A percentile compares a stretch with the other conserved stretches of the same genome.
Conservation (phyloP, 129 eudicot genomes). For the Helianthus tuberosus region DNA sequence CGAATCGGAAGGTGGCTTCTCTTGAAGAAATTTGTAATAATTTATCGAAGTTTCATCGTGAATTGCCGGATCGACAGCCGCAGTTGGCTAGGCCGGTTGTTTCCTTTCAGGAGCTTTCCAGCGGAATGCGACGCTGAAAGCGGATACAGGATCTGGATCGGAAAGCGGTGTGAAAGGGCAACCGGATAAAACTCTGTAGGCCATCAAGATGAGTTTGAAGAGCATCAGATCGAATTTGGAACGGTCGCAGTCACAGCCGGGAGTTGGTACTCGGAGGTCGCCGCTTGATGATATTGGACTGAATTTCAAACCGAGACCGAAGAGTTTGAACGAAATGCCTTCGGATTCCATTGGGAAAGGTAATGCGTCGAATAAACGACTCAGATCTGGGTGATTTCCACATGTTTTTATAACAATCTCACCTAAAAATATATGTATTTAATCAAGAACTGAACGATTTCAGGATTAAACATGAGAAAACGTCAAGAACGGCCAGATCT, state of each 20-base stretch:
- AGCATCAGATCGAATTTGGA: not conserved
- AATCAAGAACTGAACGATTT: too few species aligned
- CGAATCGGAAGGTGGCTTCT: constrained; percentile 22
- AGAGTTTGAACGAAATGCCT: not conserved
- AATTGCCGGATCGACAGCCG: constrained; percentile 34
- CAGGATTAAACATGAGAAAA: too few species aligned
- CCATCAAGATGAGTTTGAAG: constrained; percentile 41
- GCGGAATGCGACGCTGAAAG: not conserved
- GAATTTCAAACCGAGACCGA: constrained; percentile 29
- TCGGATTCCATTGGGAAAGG: constrained; percentile 16
- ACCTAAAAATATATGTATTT: too few species aligned
- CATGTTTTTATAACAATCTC: too few species aligned
- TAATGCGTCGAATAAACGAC: too few species aligned
- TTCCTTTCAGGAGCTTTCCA: constrained; percentile 48
- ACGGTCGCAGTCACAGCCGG: not conserved
- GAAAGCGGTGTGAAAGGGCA: not conserved
- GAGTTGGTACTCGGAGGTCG: too few species aligned
- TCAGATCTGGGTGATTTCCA: too few species aligned
- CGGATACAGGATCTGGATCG: not conserved
- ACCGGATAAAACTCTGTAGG: not conserved
- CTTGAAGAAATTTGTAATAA: constrained; percentile 44
- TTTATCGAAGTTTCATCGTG: constrained; percentile 48
- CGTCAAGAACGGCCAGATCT: too few species aligned
- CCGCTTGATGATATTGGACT: constrained; percentile 10
- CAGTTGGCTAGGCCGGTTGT: constrained; percentile 2